Conservation (phyloP, 345 rosid genomes). For the Hevea brasiliensis region DNA sequence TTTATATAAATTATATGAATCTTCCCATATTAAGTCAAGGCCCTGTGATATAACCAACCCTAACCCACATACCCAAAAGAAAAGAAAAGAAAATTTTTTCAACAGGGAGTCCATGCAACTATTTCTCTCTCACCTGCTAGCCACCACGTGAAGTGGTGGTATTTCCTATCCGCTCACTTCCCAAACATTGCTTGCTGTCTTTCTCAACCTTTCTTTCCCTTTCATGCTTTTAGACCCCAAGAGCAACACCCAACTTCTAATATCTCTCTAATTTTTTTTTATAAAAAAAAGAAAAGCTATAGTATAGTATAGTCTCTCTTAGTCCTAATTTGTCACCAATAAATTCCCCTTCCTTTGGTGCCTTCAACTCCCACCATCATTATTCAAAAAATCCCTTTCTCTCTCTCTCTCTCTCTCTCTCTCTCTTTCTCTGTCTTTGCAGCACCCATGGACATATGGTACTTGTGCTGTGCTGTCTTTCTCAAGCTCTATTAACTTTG, state of each 20-base stretch:
- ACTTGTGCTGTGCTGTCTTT: constrained; percentile 55
- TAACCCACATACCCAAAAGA: neutral
- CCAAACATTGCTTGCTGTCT: constrained; percentile 21
- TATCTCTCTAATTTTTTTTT: neutral
- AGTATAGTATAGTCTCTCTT: neutral
- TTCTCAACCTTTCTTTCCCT: constrained; percentile 16
- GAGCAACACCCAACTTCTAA: constrained; percentile 5
- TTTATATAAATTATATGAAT: constrained; percentile 1
- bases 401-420: constrained; percentile 8
- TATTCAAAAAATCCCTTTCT: constrained; percentile 6
- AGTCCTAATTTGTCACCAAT: constrained; percentile 27
- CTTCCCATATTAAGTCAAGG: constrained; percentile 16
- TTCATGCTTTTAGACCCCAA: neutral
- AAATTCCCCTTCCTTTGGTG: constrained; percentile 27
- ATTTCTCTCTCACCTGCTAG: constrained; percentile 24
- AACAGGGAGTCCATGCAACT: constrained; percentile 22
- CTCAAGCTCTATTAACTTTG: constrained; percentile 46
- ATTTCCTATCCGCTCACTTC: constrained; percentile 37
- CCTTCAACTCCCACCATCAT: constrained; percentile 18
- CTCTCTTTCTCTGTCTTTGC: neutral
- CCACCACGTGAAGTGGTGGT: constrained; percentile 42
- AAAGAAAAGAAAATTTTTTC: too few species aligned
- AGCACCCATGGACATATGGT: constrained; percentile 28
- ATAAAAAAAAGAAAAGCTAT: neutral
- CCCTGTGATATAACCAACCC: neutral